A percentile compares a stretch with the other conserved stretches of the same genome.
phyloP scores from a whole-genome alignment of 2,329 filamentous ascomycete species.

The Stagonosporopsis tanaceti region DNA sequence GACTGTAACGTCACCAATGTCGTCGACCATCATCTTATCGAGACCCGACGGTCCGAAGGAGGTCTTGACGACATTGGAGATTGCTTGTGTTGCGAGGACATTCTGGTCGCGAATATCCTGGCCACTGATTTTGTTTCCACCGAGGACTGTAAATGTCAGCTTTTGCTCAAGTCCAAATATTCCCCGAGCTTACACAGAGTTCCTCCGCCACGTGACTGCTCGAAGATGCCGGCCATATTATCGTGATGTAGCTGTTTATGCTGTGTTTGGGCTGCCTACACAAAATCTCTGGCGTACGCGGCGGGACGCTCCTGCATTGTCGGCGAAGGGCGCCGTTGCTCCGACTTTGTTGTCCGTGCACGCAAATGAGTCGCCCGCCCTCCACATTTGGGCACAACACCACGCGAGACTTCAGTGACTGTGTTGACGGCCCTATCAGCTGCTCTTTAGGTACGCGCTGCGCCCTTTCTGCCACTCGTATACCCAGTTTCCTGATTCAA shows the following conservation, averaged over 20 bases:
- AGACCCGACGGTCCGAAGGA: constrained; percentile 96
- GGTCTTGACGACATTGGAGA: constrained; percentile 98
- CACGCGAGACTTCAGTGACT: constrained; percentile 36
- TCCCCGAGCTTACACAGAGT: constrained; percentile 74
- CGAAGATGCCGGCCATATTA: constrained; percentile 92
- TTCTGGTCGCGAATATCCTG: constrained; percentile 97
- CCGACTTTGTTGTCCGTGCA: constrained; percentile 24
- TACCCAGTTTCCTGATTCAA: constrained; percentile 7
- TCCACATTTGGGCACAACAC: constrained; percentile 36
- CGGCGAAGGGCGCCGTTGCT: constrained; percentile 36
- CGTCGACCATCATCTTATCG: constrained; percentile 99
- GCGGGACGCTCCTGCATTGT: constrained; percentile 29
- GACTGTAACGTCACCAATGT: constrained; percentile 98
- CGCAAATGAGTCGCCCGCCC: constrained; percentile 37
- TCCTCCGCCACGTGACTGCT: constrained; percentile 89
- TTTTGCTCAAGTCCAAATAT: not conserved
- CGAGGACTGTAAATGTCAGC: constrained; percentile 70
- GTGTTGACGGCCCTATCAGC: constrained; percentile 18
- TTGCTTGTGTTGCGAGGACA: constrained; percentile 94
- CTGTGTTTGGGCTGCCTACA: constrained; percentile 41
- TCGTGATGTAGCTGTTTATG: constrained; percentile 39
- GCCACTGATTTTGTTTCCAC: constrained; percentile 96
- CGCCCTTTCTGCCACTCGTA: constrained; percentile 6
- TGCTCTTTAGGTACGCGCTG: constrained; percentile 17
- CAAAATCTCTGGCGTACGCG: constrained; percentile 35